Evolutionary conservation across 2,329 filamentous ascomycete genomes (phyloP), one percentile per base, ranked within the genome.

Genomic region (Herpotrichia juniperi): DNA sequence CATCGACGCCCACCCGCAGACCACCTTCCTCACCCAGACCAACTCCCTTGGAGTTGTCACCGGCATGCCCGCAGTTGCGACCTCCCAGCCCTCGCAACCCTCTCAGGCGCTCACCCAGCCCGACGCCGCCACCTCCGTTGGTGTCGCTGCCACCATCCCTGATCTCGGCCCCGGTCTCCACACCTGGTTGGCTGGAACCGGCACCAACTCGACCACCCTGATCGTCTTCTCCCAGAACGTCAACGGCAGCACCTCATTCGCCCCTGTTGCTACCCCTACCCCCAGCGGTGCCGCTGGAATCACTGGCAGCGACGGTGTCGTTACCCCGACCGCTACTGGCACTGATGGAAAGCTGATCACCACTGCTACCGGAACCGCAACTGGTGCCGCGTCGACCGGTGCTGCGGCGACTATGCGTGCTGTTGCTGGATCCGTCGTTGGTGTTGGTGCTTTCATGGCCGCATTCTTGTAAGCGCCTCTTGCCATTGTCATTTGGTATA

Each of bases 11-110:
- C 60, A 52, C 59, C 64, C 66, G 35, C 64, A 69, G 61, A 72
- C 68, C 48, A 45, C 46, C 16, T 67, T 55, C 58, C 60, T 70
- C 48, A 48, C 49, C 39, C 51, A 65, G 63, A 71, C 71, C 55
- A 63, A 72, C 63, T 72, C 69, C 22, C 62, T 63, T 24, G 69
- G 69, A 44, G 69, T 73, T 11, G 59, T 72, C 4, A 73, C 70
- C 24, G 69, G 68, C 56, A 54, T 58, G 56, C 57, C 66, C 11
- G 51, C 57, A 6, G 54, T 55, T 24, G 63, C 51, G 16, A 72
- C 67, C 28, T 48, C 46, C 10, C 59, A 62, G 40, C 61, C 64
- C 42, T 49, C 45, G 37, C 61, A 67, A 57, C 68, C 69, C n/a
- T 49, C 61, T 24, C 56, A 47, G 9, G 58, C 57, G 24, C 64